Conservation (phyloP, 306 rosid genomes). For the Begonia fuchsioides region DNA sequence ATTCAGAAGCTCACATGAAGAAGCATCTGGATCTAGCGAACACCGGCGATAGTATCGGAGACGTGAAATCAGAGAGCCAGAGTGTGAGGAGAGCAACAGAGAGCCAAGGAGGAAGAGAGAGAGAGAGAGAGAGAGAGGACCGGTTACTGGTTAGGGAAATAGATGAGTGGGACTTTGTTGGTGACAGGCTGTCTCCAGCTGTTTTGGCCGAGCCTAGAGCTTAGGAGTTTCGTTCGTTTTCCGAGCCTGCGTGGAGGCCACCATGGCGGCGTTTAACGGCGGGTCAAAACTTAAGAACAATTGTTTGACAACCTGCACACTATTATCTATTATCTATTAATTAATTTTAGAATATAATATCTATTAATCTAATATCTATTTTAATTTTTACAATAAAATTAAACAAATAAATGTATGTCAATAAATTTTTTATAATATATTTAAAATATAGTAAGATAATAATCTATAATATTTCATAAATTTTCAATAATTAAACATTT, state of each 20-base stretch:
- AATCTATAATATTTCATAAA: too few species aligned
- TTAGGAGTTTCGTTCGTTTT: slow-evolving; percentile 30
- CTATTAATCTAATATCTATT: too few species aligned
- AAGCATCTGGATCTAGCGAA: slow-evolving; percentile 42
- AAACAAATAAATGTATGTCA: too few species aligned
- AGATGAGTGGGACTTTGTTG: slow-evolving; percentile 99
- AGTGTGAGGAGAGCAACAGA: neutral
- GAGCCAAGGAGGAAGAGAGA: neutral
- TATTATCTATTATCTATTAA: too few species aligned
- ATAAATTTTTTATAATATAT: too few species aligned
- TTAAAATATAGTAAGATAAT: too few species aligned
- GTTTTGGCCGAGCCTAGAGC: slow-evolving; percentile 48
- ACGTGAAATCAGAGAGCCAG: slow-evolving; percentile 42
- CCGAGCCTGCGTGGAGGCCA: slow-evolving; percentile 49
- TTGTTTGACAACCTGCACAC: too few species aligned
- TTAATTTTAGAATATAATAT: too few species aligned
- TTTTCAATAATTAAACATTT: too few species aligned
- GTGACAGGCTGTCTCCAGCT: slow-evolving; percentile 99
- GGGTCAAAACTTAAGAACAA: neutral
- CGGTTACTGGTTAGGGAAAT: slow-evolving; percentile 38
- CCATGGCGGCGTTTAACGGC: slow-evolving; percentile 58
- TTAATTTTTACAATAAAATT: too few species aligned
- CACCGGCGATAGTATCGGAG: slow-evolving; percentile 3
- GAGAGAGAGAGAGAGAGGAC: slow-evolving; percentile 6
- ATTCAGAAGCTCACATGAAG: slow-evolving; percentile 32